A percentile compares a stretch with the other conserved stretches of the same genome.
phyloP scores from a whole-genome alignment of 2,329 filamentous ascomycete species.

The Penicillium sp. region DNA sequence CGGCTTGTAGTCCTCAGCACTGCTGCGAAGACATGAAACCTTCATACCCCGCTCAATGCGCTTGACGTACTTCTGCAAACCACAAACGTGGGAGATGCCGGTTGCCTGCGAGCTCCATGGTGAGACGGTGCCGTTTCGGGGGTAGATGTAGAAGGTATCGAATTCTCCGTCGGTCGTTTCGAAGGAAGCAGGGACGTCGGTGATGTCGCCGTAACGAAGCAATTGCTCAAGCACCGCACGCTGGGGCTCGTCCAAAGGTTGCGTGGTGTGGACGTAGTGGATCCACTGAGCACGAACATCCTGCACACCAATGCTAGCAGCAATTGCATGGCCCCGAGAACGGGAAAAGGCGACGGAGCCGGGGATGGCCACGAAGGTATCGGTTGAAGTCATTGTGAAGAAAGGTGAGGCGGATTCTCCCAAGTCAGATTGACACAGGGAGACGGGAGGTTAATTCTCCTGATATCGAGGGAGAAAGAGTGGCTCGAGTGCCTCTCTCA shows the following conservation, averaged over 20 bases:
- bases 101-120: conserved; percentile 98
- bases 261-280: conserved; percentile 67
- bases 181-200: conserved; percentile 46
- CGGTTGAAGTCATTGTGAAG: conserved; percentile 36
- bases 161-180: conserved; percentile 52
- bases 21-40: conserved; percentile 62
- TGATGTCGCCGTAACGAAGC: conserved; percentile 61
- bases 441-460: conserved; percentile 14
- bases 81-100: conserved; percentile 89
- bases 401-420: conserved; percentile 9
- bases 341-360: conserved; percentile 48
- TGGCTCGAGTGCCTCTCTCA: conserved; percentile 27
- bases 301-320: conserved; percentile 43
- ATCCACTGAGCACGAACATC: conserved; percentile 51
- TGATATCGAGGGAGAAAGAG: conserved; percentile 20
- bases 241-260: conserved; percentile 49
- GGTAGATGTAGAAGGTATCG: conserved; percentile 70
- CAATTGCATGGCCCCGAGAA: conserved; percentile 47
- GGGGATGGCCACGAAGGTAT: conserved; percentile 39
- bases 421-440: conserved; percentile 9
- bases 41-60: conserved; percentile 86
- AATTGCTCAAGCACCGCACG: conserved; percentile 59
- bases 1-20: conserved; percentile 60
- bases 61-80: conserved; percentile 68
- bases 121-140: conserved; percentile 78